A percentile compares a stretch with the other conserved stretches of the same genome.
Evolutionary conservation across 176 grass and related monocot genomes (phyloP).

Genomic region (Oryza officinalis): DNA sequence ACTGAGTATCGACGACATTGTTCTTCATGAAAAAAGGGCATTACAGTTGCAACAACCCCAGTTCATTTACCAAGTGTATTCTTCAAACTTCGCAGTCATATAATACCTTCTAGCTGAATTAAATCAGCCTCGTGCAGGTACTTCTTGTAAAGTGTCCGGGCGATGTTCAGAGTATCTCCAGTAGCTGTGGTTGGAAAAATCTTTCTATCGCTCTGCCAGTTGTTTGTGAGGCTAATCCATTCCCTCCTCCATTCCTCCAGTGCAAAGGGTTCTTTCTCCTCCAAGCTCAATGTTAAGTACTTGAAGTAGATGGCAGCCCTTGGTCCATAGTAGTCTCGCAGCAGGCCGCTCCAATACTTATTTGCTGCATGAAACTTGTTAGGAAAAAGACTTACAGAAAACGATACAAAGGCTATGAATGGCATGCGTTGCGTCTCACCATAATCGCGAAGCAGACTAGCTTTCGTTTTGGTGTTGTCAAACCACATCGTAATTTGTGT

Average conservation of each 20-base stretch:
- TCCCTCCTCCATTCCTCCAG: constrained; percentile 72
- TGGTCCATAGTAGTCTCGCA: constrained; percentile 69
- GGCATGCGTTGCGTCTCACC: constrained; percentile 30
- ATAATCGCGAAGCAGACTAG: constrained; percentile 81
- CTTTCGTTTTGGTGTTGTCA: constrained; percentile 72
- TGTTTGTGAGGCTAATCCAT: constrained; percentile 80
- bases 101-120: not conserved
- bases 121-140: constrained; percentile 34
- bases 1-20: not conserved
- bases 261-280: constrained; percentile 50
- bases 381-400: not conserved
- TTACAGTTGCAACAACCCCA: not conserved
- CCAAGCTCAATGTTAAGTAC: constrained; percentile 58
- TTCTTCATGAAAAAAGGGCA: not conserved
- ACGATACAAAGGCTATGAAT: not conserved
- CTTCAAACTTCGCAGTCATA: not conserved
- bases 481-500: constrained; percentile 96
- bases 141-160: constrained; percentile 47
- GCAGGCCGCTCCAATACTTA: constrained; percentile 87
- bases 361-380: constrained; percentile 56
- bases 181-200: constrained; percentile 47
- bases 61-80: not conserved
- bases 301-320: constrained; percentile 79
- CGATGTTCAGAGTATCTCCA: constrained; percentile 62
- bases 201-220: constrained; percentile 69